Percentiles rank a stretch among this genome's conserved stretches.
Conservation (phyloP, 2,329 filamentous ascomycete genomes). For the Xylaria sp. region DNA sequence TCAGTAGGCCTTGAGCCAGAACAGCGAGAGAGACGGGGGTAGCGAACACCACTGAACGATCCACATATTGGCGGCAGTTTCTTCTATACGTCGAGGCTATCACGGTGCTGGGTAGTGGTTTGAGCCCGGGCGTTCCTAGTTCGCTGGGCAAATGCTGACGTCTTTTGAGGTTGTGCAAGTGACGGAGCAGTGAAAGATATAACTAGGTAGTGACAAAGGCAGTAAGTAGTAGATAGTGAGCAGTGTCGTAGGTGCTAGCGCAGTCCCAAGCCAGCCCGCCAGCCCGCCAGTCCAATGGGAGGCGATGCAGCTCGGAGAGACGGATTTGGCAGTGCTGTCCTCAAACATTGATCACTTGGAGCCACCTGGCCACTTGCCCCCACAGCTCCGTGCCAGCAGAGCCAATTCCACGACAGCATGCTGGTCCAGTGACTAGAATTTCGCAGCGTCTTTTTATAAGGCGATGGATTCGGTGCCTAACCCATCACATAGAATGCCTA, state of each 20-base stretch:
- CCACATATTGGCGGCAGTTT: constrained; percentile 71
- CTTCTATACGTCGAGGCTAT: constrained; percentile 13
- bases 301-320: constrained; percentile 4
- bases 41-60: constrained; percentile 92
- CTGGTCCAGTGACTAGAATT: neutral
- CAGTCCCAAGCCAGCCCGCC: neutral
- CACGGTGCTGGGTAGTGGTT: constrained; percentile 12
- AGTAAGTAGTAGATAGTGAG: neutral
- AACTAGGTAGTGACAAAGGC: no score
- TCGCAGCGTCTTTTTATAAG: no score
- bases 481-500: neutral
- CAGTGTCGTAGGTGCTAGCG: neutral
- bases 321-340: constrained; percentile 22
- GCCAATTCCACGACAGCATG: neutral
- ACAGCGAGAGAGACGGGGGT: constrained; percentile 17
- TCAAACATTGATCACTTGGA: constrained; percentile 1
- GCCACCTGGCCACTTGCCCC: constrained; percentile 16
- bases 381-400: constrained; percentile 2
- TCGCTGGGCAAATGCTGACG: constrained; percentile 24
- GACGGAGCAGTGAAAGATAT: constrained; percentile 28
- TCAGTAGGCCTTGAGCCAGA: constrained; percentile 31
- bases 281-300: constrained; percentile 6
- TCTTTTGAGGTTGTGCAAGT: constrained; percentile 22
- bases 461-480: neutral
- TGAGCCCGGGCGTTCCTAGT: neutral